Conservation (phyloP, 306 rosid species). For the Senna tora region DNA sequence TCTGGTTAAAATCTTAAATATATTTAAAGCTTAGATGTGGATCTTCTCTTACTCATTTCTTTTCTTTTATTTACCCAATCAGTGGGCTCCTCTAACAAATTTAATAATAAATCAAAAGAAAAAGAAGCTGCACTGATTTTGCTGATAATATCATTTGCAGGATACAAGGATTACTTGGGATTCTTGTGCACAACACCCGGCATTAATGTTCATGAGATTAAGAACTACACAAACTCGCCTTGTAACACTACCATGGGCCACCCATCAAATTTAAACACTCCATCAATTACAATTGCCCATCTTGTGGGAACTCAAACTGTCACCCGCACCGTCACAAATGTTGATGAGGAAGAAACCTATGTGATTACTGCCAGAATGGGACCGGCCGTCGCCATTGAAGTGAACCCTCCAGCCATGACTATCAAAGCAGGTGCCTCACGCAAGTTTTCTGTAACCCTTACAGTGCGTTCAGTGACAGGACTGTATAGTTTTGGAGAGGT, state of each 20-base stretch:
- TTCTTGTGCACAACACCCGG: slow-evolving; percentile 97
- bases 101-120: background rate
- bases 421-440: slow-evolving; percentile 72
- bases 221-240: slow-evolving; percentile 71
- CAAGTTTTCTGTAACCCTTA: slow-evolving; percentile 74
- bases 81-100: slow-evolving; percentile 5
- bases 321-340: slow-evolving; percentile 83
- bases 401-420: slow-evolving; percentile 86
- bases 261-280: slow-evolving; percentile 83
- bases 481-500: slow-evolving; percentile 89
- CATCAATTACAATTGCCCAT: slow-evolving; percentile 84
- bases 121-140: slow-evolving; percentile 16
- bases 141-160: slow-evolving; percentile 45
- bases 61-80: background rate
- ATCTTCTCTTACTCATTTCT: background rate
- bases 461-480: slow-evolving; percentile 81
- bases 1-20: background rate
- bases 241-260: slow-evolving; percentile 77
- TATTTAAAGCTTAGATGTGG: background rate
- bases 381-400: slow-evolving; percentile 83
- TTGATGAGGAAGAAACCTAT: slow-evolving; percentile 88
- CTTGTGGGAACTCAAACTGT: slow-evolving; percentile 71
- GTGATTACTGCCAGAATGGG: slow-evolving; percentile 79
- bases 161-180: slow-evolving; percentile 88
- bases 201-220: slow-evolving; percentile 74